Evolutionary conservation across 192 early-diverging fungal genomes (phyloP).

Genomic region (Podila minutissima): DNA sequence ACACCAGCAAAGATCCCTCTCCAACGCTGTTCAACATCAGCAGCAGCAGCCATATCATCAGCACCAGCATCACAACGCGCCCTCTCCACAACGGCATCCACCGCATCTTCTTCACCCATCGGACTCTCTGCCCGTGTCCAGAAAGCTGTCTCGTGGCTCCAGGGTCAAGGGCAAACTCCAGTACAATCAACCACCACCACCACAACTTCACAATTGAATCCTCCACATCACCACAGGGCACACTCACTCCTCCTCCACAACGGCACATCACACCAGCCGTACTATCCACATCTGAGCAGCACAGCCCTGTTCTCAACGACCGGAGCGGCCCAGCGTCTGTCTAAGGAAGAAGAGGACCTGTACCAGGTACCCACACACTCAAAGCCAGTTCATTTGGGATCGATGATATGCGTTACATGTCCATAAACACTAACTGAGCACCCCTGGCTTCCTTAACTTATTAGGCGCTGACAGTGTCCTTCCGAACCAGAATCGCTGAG

Average conservation of each 20-base stretch:
- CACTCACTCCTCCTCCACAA: not conserved
- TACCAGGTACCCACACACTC: conserved; percentile 22
- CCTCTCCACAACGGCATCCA: not conserved
- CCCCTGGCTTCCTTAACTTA: not conserved
- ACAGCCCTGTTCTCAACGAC: not conserved
- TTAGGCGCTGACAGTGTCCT: conserved; percentile 42
- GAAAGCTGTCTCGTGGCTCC: not conserved
- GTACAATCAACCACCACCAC: not conserved
- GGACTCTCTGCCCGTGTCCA: not conserved
- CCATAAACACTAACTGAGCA: too few relatives aligned
- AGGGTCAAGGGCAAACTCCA: not conserved
- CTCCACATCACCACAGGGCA: not conserved
- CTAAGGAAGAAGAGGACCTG: conserved; percentile 43
- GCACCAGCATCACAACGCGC: not conserved
- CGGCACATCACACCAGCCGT: not conserved
- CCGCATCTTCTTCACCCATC: not conserved
- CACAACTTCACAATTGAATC: not conserved
- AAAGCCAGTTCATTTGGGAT: too few relatives aligned
- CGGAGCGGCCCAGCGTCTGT: not conserved
- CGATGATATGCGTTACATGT: too few relatives aligned
- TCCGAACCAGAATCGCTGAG: conserved; percentile 43
- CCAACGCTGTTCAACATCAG: not conserved
- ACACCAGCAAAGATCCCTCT: not conserved
- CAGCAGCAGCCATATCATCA: not conserved
- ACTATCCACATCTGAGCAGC: not conserved